Evolutionary conservation across 2,329 filamentous ascomycete genomes (phyloP), one percentile per base, ranked within the genome.

Genomic region (Aspergillus aculeatinus): DNA sequence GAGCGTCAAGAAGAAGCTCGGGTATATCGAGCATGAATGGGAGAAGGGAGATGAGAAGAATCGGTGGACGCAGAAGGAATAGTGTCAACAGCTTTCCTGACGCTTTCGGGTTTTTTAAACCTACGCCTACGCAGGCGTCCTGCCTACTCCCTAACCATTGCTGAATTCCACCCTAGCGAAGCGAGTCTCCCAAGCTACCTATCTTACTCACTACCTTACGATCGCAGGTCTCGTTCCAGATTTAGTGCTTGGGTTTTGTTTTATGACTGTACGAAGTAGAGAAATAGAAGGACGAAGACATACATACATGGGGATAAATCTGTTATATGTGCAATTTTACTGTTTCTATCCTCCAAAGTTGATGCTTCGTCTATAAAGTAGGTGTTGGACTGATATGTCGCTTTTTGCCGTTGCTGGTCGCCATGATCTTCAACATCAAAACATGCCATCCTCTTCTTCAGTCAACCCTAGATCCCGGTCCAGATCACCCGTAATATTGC

Each of bases 21-120:
- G 92, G 0, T 98, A 99, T 72, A 83, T 89, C 4, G 94, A 98
- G 78, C 89, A 89, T 67, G 82, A 86, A 29, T 97, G 95, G 92
- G 83, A 84, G 59, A 88, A 87, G 5, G 93, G 91, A 10, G 90
- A 97, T 68, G 94, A 98, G 80, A 89, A 86, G 31, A 85, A 86
- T 55, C 82, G 93, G 72, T 97, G 93, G 93, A 90, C 89, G 27
- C 65, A 65, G 48, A 60, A 51, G 39, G 31, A 50, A 50, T 31
- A 27, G 25, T 27, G 25, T 27, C 4, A 21, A 21, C 21, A 21
- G 25, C 25, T 5, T 27, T 27, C 5, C 25, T 7, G 25, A 27
- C 25, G 25, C 25, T 27, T 27, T 21, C 21, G 21, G 21, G 21
- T 21, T 21, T 21, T 2, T 21, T 21, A 21, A 21, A 21, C 21